A percentile compares a stretch with the other conserved stretches of the same genome.
phyloP scores from a whole-genome alignment of 345 rosid species.

The Pugionium dolabratum region DNA sequence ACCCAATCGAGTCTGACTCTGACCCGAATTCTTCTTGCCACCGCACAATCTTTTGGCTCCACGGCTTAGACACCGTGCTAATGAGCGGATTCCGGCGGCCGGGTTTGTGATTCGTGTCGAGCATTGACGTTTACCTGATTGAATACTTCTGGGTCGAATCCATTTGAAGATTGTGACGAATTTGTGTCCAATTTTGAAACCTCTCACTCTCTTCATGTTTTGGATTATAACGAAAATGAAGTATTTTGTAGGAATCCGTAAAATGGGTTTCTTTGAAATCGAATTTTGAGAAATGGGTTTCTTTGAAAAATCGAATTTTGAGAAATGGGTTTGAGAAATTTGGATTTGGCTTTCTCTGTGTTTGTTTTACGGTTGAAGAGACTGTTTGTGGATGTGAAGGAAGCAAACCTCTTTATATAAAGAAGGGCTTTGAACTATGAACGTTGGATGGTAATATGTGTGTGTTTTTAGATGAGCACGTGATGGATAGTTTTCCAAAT shows the following conservation, averaged over 20 bases:
- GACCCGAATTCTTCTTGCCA: constrained; percentile 31
- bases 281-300: constrained; percentile 26
- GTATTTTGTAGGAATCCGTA: not conserved
- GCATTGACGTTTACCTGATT: constrained; percentile 11
- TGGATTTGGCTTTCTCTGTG: not conserved
- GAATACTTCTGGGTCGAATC: constrained; percentile 45
- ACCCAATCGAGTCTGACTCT: constrained; percentile 49
- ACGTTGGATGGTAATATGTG: constrained; percentile 7
- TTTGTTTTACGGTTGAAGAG: constrained; percentile 14
- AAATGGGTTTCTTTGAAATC: constrained; percentile 26
- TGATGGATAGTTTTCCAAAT: constrained; percentile 37
- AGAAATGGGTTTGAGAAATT: not conserved
- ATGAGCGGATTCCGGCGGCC: constrained; percentile 42
- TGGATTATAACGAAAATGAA: not conserved
- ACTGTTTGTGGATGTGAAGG: constrained; percentile 12
- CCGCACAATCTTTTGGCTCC: constrained; percentile 45
- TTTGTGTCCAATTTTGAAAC: constrained; percentile 56
- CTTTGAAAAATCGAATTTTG: not conserved
- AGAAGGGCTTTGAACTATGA: constrained; percentile 23
- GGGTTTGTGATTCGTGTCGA: constrained; percentile 31
- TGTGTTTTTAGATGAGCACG: no score
- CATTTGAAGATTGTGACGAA: constrained; percentile 50
- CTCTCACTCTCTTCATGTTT: constrained; percentile 52
- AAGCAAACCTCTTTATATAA: constrained; percentile 16
- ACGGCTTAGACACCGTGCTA: constrained; percentile 44